These are phyloP conservation scores for Centaurea solstitialis DNA, from an alignment of 129 eudicot species.

Conservation along the genomic window DNA sequence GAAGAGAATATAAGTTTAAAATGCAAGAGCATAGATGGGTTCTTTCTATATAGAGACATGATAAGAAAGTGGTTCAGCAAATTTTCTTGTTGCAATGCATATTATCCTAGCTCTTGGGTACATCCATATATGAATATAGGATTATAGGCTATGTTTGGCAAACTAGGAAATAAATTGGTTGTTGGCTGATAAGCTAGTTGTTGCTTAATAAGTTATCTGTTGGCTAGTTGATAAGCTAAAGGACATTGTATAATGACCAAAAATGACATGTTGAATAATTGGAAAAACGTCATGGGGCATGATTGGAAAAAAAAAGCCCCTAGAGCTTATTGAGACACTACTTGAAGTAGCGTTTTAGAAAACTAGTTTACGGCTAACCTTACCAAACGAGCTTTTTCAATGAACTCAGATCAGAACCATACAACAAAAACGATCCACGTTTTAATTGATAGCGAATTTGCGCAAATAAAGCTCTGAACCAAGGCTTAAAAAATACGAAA, in stretches of 20 bases:
- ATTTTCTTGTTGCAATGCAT: background rate
- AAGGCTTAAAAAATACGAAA: background rate
- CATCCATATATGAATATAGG: background rate
- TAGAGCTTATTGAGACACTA: background rate
- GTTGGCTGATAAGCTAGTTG: background rate
- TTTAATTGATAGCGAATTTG: background rate
- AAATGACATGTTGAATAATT: background rate
- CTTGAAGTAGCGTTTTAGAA: background rate
- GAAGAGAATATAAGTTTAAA: background rate
- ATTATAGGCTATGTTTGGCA: background rate
- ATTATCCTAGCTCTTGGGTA: background rate
- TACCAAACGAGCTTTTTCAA: no score
- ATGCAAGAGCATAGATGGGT: background rate
- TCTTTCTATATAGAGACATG: slow-evolving; percentile 1
- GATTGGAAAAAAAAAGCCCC: background rate
- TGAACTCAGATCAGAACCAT: no score
- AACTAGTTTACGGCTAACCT: background rate
- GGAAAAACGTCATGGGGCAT: background rate
- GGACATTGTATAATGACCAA: background rate
- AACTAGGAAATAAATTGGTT: background rate
- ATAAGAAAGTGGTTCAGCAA: background rate
- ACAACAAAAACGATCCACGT: background rate
- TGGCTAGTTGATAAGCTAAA: background rate
- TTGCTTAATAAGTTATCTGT: background rate
- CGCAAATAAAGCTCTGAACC: background rate